Evolutionary conservation across 2,329 filamentous ascomycete genomes (phyloP), one percentile per base, ranked within the genome.

Genomic region (Alternaria metachromatica): DNA sequence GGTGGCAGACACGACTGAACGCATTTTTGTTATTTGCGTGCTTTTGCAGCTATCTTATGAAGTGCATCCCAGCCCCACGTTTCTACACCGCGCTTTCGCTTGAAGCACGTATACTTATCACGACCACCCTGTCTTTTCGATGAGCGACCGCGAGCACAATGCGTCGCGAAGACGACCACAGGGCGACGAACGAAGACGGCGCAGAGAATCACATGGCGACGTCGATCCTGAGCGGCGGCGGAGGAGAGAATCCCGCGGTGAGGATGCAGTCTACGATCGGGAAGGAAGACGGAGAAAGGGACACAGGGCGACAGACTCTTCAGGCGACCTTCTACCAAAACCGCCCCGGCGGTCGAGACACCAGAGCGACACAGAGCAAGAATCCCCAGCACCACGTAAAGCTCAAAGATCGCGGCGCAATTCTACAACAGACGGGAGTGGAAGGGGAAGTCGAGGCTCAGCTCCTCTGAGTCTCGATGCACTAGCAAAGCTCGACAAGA

Each of bases 401-500:
- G 62, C 55, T 15, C 69, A 66, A 2, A 43, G 61, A n/a, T 67
- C 70, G 21, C 63, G 68, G 23, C 67, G 70, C 61, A 72, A 72
- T 45, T 71, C 69, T 23, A 69, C 65, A 1, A 70, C 74, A 25
- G 70, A 71, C 45, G 73, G 75, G 18, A 78, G 75, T 30, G 71
- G 72, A 6, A 76, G 72, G 20, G 76, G 77, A 70, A 72, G 69
- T 60, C 57, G 66, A 9, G 58, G 59, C 30, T 69, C 72, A 55
- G 79, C 79, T 43, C 76, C 79, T 51, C 69, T 85, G 72, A 88
- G 73, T 78, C 82, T 80, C 64, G 87, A 88, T 70, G 88, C 90
- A 6, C 80, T 94, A 53, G 89, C 89, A 12, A 87, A 89, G 72
- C 79, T 94, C 50, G 86, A 93, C 70, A 84, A 87, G 54, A 81